Conservation (phyloP, 2,329 filamentous ascomycete species). For the Clarireedia monteithiana region DNA sequence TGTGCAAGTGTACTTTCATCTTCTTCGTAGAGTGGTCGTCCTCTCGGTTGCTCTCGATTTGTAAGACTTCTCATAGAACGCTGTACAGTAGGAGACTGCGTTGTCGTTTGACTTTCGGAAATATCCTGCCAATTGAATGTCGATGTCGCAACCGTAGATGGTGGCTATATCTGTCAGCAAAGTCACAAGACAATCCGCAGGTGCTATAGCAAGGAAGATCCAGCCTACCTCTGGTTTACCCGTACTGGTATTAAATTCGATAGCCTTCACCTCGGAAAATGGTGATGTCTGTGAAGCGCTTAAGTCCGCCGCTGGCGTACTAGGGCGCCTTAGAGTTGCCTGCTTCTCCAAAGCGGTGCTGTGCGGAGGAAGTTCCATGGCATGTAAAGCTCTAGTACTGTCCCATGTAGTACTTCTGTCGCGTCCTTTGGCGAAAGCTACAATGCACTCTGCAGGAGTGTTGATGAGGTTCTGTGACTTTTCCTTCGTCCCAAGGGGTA, state of each 20-base stretch:
- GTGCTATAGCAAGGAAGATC: not conserved
- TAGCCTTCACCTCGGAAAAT: not conserved
- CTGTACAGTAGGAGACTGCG: not conserved
- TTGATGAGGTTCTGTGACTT: not conserved
- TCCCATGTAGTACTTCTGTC: conserved; percentile 11
- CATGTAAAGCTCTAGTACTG: conserved; percentile 6
- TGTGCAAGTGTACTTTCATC: conserved; percentile 2
- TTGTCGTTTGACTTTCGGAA: not conserved
- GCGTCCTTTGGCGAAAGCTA: conserved; percentile 2
- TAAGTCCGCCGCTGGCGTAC: not conserved
- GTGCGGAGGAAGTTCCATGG: not conserved
- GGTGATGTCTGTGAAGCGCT: not conserved
- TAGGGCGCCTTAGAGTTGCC: not conserved
- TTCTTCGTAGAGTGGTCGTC: conserved; percentile 7
- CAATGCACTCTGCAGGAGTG: not conserved
- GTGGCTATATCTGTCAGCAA: conserved; percentile 6
- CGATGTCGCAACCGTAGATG: conserved; percentile 3
- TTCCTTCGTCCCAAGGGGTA: not conserved
- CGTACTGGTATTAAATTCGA: not conserved
- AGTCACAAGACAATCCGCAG: not conserved
- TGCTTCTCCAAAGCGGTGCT: not conserved
- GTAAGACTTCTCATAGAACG: not conserved
- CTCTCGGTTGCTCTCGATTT: not conserved
- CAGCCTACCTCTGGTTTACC: conserved; percentile 5
- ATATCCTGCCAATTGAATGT: conserved; percentile 21